phyloP scores from a whole-genome alignment of 306 rosid genomes.

The Mimosa bimucronata region DNA sequence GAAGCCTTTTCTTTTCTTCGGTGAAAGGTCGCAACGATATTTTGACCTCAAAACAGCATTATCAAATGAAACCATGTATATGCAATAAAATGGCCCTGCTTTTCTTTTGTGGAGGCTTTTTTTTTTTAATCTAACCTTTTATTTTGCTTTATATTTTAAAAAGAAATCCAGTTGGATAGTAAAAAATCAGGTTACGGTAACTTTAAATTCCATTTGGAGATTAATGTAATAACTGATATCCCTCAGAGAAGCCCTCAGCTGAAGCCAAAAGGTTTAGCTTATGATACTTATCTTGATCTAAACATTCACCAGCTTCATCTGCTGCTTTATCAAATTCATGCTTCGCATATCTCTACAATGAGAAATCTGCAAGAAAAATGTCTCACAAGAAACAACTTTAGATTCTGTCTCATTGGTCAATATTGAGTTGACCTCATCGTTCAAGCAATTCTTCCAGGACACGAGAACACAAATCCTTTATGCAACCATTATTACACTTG shows the following conservation, averaged over 20 bases:
- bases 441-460: constrained; percentile 36
- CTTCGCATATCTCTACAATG: constrained; percentile 39
- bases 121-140: too few relatives aligned
- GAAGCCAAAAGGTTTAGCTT: not conserved
- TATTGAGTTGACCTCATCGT: constrained; percentile 28
- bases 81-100: too few relatives aligned
- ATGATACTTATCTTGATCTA: not conserved
- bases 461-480: constrained; percentile 27
- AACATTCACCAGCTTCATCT: not conserved
- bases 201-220: not conserved
- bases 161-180: too few relatives aligned
- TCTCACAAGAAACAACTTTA: not conserved
- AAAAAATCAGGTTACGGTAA: too few relatives aligned
- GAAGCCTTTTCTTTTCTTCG: not conserved
- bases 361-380: constrained; percentile 33
- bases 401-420: too few relatives aligned
- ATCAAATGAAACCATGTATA: too few relatives aligned
- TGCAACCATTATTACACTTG: constrained; percentile 13
- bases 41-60: not conserved
- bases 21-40: not conserved
- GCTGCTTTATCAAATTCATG: not conserved
- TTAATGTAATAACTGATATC: too few relatives aligned
- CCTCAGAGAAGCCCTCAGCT: too few relatives aligned
- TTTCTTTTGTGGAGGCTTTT: too few relatives aligned
- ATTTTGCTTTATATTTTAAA: too few relatives aligned